Conservation (phyloP, 805 yeast genomes). For the Suhomyces sp. region DNA sequence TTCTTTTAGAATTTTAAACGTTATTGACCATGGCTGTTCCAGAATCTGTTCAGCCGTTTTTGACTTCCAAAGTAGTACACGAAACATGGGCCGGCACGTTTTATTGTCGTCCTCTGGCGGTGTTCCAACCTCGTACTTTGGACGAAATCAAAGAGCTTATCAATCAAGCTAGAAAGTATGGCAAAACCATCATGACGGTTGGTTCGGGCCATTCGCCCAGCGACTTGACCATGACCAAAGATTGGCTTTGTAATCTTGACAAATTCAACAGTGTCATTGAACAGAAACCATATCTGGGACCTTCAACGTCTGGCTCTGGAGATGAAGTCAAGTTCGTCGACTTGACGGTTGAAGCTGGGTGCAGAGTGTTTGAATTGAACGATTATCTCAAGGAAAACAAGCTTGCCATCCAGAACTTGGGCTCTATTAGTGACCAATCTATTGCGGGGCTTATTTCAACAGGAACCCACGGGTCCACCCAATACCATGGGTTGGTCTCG, state of each 20-base stretch:
- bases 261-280: slow-evolving; percentile 57
- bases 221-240: slow-evolving; percentile 80
- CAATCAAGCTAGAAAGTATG: slow-evolving; percentile 54
- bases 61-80: slow-evolving; percentile 48
- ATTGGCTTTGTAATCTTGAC: slow-evolving; percentile 88
- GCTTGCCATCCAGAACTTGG: slow-evolving; percentile 85
- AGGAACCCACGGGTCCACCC: slow-evolving; percentile 96
- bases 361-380: slow-evolving; percentile 73
- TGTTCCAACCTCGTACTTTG: slow-evolving; percentile 70
- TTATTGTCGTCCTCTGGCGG: slow-evolving; percentile 69
- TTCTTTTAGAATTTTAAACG: too few relatives aligned
- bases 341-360: slow-evolving; percentile 93
- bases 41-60: slow-evolving; percentile 29
- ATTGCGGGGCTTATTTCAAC: slow-evolving; percentile 95
- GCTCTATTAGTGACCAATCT: slow-evolving; percentile 91
- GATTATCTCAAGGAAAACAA: slow-evolving; percentile 60
- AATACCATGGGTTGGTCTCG: slow-evolving; percentile 85
- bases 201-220: slow-evolving; percentile 98
- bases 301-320: slow-evolving; percentile 28
- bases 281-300: slow-evolving; percentile 48
- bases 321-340: slow-evolving; percentile 68
- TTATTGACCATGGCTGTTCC: slow-evolving; percentile 37
- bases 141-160: slow-evolving; percentile 73
- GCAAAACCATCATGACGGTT: slow-evolving; percentile 73
- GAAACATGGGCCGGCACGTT: slow-evolving; percentile 92